Percentiles rank a stretch among this genome's conserved stretches.
Evolutionary conservation across 768 basidiomycete genomes (phyloP).

Genomic region (Mycena chlorophos): DNA sequence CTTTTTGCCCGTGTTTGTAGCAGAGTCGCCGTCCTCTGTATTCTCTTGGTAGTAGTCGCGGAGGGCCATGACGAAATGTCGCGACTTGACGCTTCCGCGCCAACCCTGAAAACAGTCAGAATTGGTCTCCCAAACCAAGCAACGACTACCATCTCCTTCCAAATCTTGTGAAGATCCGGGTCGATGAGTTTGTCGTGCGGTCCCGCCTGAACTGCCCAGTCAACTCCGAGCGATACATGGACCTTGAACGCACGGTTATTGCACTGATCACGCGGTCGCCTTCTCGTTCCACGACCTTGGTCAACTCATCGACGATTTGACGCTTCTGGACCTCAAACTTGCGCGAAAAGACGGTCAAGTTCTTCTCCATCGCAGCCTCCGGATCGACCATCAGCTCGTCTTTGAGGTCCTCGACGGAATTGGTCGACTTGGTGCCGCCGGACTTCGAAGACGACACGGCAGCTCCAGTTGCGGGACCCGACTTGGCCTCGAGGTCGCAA

Average conservation of each 20-base stretch:
- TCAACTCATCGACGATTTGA: constrained; percentile 31
- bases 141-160: constrained; percentile 44
- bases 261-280: constrained; percentile 33
- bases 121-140: background rate
- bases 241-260: background rate
- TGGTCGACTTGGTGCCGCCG: background rate
- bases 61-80: constrained; percentile 36
- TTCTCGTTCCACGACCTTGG: constrained; percentile 29
- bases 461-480: background rate
- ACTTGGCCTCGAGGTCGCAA: constrained; percentile 17
- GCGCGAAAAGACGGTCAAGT: constrained; percentile 32
- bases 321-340: constrained; percentile 36
- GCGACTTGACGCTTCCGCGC: constrained; percentile 36
- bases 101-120: constrained; percentile 29
- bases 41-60: constrained; percentile 33
- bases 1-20: background rate
- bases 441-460: background rate
- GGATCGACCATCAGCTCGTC: constrained; percentile 28
- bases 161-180: constrained; percentile 35
- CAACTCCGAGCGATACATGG: background rate
- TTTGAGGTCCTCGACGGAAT: constrained; percentile 22
- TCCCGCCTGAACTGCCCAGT: constrained; percentile 25
- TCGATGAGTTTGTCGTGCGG: constrained; percentile 32
- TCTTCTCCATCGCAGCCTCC: constrained; percentile 28
- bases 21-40: constrained; percentile 17